Evolutionary conservation across 1,284 basidiomycete species (phyloP).

Genomic region (Abortiporus biennis): DNA sequence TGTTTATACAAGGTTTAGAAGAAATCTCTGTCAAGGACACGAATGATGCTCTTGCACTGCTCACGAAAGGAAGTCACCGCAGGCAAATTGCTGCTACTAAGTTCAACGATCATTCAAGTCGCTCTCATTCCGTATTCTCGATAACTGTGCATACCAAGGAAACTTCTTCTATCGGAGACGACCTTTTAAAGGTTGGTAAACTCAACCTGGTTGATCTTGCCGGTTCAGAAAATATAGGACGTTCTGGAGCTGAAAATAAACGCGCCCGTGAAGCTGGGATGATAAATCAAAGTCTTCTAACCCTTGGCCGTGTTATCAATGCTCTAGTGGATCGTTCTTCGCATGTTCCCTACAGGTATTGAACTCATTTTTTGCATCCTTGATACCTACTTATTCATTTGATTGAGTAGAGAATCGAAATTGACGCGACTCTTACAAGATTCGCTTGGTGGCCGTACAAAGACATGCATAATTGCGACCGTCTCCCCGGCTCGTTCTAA

Average conservation of each 20-base stretch:
- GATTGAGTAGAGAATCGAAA: conserved; percentile 70
- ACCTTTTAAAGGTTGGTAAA: conserved; percentile 90
- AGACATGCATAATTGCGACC: conserved; percentile 98
- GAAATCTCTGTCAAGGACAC: conserved; percentile 84
- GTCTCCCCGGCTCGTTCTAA: conserved; percentile 89
- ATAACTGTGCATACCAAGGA: conserved; percentile 94
- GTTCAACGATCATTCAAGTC: conserved; percentile 96
- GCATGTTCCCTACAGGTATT: conserved; percentile 91
- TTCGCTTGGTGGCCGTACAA: conserved; percentile 96
- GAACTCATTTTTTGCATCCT: conserved; percentile 1
- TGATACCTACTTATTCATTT: conserved; percentile 2
- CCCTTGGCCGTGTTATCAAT: conserved; percentile 95
- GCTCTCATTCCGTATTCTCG: conserved; percentile 98
- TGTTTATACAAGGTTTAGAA: conserved; percentile 93
- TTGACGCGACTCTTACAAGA: conserved; percentile 34
- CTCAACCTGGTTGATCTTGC: conserved; percentile 97
- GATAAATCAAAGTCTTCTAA: conserved; percentile 97
- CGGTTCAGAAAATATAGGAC: conserved; percentile 96
- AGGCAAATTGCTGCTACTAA: conserved; percentile 95
- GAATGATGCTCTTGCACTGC: conserved; percentile 78
- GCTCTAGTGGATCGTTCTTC: conserved; percentile 89
- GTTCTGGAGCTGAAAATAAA: conserved; percentile 94
- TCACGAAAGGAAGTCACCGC: conserved; percentile 86
- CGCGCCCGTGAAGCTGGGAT: conserved; percentile 96
- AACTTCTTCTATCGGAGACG: conserved; percentile 72